Conservation (phyloP, 768 basidiomycete species). For the Exidia glandulosa region DNA sequence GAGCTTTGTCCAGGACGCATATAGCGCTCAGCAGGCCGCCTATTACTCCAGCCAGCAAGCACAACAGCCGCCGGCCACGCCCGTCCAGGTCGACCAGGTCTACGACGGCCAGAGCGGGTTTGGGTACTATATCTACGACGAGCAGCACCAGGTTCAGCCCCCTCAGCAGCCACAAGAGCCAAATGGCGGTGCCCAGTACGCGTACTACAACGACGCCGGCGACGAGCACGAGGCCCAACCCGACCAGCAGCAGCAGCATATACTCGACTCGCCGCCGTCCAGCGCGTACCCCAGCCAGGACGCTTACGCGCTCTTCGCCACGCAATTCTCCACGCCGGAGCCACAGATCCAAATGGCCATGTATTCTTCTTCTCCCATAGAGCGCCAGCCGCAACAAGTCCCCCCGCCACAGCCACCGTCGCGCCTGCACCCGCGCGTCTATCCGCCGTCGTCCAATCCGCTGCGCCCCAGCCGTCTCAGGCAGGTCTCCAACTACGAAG, state of each 20-base stretch:
- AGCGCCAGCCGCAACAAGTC: not conserved
- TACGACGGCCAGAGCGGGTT: not conserved
- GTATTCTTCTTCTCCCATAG: not conserved
- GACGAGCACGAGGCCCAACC: not conserved
- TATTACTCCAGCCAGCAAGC: not conserved
- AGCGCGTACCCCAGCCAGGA: not conserved
- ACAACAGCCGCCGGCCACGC: not conserved
- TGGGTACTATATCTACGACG: not conserved
- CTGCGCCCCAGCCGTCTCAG: not conserved
- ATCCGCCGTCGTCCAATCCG: not conserved
- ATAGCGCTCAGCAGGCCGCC: not conserved
- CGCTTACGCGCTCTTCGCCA: not conserved
- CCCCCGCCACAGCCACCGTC: not conserved
- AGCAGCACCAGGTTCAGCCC: not conserved
- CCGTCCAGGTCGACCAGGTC: not conserved
- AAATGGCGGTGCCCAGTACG: not conserved
- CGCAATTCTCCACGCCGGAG: not conserved
- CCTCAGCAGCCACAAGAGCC: not conserved
- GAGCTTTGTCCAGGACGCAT: not conserved
- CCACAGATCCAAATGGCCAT: not conserved
- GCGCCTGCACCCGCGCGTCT: not conserved
- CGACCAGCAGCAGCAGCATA: not conserved
- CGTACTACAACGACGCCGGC: not conserved
- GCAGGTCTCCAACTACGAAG: not conserved
- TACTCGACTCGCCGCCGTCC: not conserved